Evolutionary conservation across 2,329 filamentous ascomycete species (phyloP), one percentile per base, ranked within the genome.

Genomic region (Neophaeococcomyces aloes): DNA sequence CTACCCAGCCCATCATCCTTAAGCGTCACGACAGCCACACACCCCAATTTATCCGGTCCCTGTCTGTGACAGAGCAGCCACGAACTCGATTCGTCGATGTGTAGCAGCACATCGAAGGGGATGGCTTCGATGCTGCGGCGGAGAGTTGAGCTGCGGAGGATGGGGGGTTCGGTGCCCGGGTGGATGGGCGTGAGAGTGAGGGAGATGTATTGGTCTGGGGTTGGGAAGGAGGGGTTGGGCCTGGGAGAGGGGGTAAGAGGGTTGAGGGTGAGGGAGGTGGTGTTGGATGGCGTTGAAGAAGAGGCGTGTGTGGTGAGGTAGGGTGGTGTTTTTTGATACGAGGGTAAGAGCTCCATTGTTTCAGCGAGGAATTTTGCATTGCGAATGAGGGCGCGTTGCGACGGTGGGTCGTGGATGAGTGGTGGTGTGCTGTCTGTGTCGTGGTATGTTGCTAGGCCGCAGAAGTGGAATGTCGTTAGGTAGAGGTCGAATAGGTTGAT

Each of bases 361-460:
- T 42, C 39, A 15, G 39, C 39, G 17, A 42, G 15, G 18, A 25
- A 42, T 13, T 15, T 42, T 27, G 39, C 39, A 29, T 42, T 42
- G 5, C 39, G 39, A n/a, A 42, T 31, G 18, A 42, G 34, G 6
- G 39, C 39, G 8, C 39, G 39, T 32, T 42, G 39, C 11, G 39
- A 34, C 7, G 39, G 11, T 7, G 39, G 39, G 4, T 13, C 14
- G 18, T 15, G 29, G n/a, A 34, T 13, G 7, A 13, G 18, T 14
- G 17, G 4, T 8, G 14, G 31, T 25, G 7, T 19, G 3, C 7
- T n/a, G 17, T 7, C n/a, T 4, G 7, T 14, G 14, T 35, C 39
- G 13, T 34, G 5, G 18, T 21, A 14, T n/a, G 21, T 31, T 15
- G 39, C 30, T 4, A 25, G 17, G 11, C 39, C 39, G 18, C 39